These are phyloP conservation scores for Chlamydomonas eustigma DNA, from an alignment of 139 green algal genomes.

Conservation along the genomic window DNA sequence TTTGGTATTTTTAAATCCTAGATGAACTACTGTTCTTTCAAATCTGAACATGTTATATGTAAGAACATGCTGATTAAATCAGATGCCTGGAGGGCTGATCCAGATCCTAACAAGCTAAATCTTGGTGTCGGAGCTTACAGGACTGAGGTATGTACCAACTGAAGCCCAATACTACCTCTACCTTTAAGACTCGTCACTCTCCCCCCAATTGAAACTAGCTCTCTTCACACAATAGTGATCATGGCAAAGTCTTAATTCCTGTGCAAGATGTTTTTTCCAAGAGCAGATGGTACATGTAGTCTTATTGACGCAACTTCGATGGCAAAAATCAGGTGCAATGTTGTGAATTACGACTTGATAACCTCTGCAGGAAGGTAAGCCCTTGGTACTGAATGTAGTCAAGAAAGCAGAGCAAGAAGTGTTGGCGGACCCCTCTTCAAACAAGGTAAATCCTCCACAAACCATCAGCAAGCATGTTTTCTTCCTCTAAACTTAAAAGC, in stretches of 20 bases:
- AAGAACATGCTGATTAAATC: not conserved
- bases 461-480: too few relatives aligned
- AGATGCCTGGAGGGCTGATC: slow-evolving; percentile 7
- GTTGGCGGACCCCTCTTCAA: slow-evolving; percentile 56
- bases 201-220: too few relatives aligned
- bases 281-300: too few relatives aligned
- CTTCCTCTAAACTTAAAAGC: too few relatives aligned
- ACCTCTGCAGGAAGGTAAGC: slow-evolving; percentile 68
- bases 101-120: slow-evolving; percentile 74
- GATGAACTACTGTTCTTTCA: not conserved
- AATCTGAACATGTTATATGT: not conserved
- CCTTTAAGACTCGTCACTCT: too few relatives aligned
- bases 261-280: too few relatives aligned
- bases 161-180: not conserved
- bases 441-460: slow-evolving; percentile 44
- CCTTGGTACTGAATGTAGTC: slow-evolving; percentile 80
- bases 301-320: too few relatives aligned
- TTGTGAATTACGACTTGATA: too few relatives aligned
- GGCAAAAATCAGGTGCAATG: too few relatives aligned
- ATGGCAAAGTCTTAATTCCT: too few relatives aligned
- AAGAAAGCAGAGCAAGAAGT: slow-evolving; percentile 75
- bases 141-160: slow-evolving; percentile 54
- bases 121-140: slow-evolving; percentile 87
- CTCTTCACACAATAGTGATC: too few relatives aligned
- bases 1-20: not conserved